These are phyloP conservation scores for Carex sylvatica DNA, from an alignment of 202 grass and related monocot genomes.

Conservation along the genomic window DNA sequence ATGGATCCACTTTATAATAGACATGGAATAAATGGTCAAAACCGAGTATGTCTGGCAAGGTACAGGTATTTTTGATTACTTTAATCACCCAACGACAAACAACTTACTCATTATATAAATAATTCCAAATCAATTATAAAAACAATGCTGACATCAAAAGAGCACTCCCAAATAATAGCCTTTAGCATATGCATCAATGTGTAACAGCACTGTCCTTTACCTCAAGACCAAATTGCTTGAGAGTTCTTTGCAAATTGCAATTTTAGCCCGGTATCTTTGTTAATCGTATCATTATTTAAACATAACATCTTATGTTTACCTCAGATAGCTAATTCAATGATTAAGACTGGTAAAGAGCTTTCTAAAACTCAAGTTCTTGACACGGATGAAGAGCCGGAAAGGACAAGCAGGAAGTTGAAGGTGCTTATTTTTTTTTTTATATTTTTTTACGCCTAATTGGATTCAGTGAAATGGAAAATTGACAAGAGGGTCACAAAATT, in stretches of 20 bases:
- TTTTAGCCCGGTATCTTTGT: background rate
- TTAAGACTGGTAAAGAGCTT: slow-evolving; percentile 63
- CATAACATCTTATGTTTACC: background rate
- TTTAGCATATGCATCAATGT: slow-evolving; percentile 3
- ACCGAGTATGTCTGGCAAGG: background rate
- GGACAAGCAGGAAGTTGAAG: slow-evolving; percentile 59
- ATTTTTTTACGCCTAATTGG: background rate
- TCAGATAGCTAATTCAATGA: slow-evolving; percentile 84
- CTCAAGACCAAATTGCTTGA: background rate
- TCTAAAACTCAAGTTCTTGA: slow-evolving; percentile 44
- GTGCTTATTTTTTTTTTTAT: slow-evolving; percentile 28
- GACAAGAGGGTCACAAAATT: background rate
- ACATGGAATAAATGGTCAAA: background rate
- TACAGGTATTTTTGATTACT: background rate
- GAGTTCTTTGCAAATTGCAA: background rate
- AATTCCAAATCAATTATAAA: background rate
- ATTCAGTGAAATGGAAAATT: background rate
- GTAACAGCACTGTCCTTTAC: background rate
- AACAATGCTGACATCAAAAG: background rate
- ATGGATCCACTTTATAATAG: background rate
- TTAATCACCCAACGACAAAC: background rate
- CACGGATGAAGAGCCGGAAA: slow-evolving; percentile 52
- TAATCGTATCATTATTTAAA: background rate
- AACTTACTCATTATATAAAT: background rate
- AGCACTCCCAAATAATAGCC: background rate